Evolutionary conservation across 202 grass and related monocot species (phyloP), one percentile per base, ranked within the genome.

Genomic region (Carex sylvatica): DNA sequence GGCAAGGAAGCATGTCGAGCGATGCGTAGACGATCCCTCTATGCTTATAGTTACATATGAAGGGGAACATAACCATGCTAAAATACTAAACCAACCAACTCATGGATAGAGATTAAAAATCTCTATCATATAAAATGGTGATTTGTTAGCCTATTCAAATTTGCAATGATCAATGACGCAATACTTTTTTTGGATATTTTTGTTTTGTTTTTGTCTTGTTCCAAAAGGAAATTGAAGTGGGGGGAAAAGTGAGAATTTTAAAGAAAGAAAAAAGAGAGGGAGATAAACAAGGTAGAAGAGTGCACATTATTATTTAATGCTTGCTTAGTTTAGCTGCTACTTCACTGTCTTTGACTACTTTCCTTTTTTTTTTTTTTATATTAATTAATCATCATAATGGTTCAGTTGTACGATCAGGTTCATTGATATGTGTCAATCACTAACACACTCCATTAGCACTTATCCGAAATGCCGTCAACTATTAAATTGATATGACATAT

Each of bases 21-120:
- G 96, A 66, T 98, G 96, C 8, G 80, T 95, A 16, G 96, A 98
- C 35, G 96, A 98, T 71, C 92, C 96, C 0, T 73, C 91, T 9
- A 98, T 98, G 96, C 92, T 98, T 46, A 78, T 90, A 4, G 96
- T 98, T 63, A 95, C 96, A 0, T 98, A 98, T 9, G 96, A 98
- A 90, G 92, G 96, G 11, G 96, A 98, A 70, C 96, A 98, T 84
- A 95, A 77, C 63, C 96, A 98, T 83, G 84, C 87, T 30, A 83
- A 42, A 58, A 63, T 87, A 79, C 89, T 87, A 26, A 78, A 88
- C 30, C 89, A 95, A 30, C 81, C 92, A n/a, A 52, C 61, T 47
- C 87, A 84, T 52, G 42, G 70, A 5, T 88, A 84, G 38, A 49
- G 36, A 80, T 62, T 46, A 26, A 16, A 24, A 12, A 26, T 44